These are phyloP conservation scores for Hyaloscypha hepaticicola DNA, from an alignment of 495 filamentous ascomycete species.

Conservation along the genomic window DNA sequence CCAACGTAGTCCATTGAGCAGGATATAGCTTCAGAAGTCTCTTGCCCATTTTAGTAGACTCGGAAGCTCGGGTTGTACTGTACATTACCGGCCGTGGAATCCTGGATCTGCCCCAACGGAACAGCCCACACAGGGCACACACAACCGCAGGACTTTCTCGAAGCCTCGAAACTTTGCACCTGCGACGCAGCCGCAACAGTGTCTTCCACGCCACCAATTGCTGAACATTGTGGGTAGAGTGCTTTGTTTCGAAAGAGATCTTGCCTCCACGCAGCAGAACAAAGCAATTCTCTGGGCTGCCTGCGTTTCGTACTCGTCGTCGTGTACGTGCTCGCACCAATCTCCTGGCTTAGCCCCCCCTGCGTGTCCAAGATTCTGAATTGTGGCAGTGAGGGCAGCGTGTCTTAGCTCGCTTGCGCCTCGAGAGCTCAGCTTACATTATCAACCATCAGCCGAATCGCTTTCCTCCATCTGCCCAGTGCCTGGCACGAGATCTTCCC, in stretches of 20 bases:
- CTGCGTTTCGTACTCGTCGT: neutral
- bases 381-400: neutral
- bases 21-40: neutral
- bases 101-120: neutral
- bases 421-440: neutral
- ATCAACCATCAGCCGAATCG: slow-evolving; percentile 14
- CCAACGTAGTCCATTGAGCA: neutral
- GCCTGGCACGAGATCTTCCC: slow-evolving; percentile 23
- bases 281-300: neutral
- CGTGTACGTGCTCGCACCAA: neutral
- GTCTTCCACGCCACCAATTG: neutral
- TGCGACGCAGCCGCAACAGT: neutral
- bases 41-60: neutral
- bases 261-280: neutral
- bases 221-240: neutral
- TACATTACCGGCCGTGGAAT: neutral
- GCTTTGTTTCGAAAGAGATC: neutral
- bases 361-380: neutral
- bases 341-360: neutral
- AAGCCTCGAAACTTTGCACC: neutral
- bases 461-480: neutral
- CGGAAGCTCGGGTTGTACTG: neutral
- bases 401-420: neutral
- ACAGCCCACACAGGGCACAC: neutral
- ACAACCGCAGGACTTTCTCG: too few species aligned